Evolutionary conservation across 768 basidiomycete species (phyloP).

Genomic region (Daedaleopsis sinensis): DNA sequence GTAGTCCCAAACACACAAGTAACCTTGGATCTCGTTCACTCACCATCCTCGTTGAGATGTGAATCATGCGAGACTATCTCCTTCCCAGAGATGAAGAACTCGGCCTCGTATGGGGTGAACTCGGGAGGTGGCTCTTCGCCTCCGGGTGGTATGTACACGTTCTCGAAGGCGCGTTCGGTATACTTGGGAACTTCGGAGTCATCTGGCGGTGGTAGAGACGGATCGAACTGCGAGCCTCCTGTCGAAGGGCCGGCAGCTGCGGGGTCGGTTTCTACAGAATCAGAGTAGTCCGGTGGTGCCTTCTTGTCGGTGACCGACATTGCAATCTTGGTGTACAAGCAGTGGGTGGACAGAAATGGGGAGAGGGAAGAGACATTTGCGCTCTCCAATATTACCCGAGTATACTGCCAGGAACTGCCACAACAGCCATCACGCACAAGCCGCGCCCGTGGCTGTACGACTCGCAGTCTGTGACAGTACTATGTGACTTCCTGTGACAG

Average conservation of each 20-base stretch:
- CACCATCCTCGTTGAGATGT: constrained; percentile 69
- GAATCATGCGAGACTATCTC: constrained; percentile 70
- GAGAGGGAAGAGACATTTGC: too few species aligned
- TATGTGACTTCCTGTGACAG: too few species aligned
- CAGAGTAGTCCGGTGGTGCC: background rate
- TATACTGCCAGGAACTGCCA: too few species aligned
- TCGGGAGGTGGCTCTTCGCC: constrained; percentile 56
- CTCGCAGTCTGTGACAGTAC: too few species aligned
- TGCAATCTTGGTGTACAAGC: background rate
- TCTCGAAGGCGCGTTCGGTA: constrained; percentile 16
- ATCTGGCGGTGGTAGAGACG: background rate
- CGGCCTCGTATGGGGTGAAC: constrained; percentile 66
- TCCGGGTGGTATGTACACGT: constrained; percentile 26
- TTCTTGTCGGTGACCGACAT: constrained; percentile 9
- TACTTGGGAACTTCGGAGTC: constrained; percentile 8
- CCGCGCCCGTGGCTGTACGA: too few species aligned
- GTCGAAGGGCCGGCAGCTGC: constrained; percentile 1
- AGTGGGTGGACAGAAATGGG: background rate
- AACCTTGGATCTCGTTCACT: constrained; percentile 21
- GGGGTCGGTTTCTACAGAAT: background rate
- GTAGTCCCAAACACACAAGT: background rate
- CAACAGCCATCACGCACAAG: too few species aligned
- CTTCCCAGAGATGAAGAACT: constrained; percentile 49
- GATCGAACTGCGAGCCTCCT: background rate
- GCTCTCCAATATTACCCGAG: too few species aligned